Evolutionary conservation across 805 yeast genomes (phyloP).

Genomic region (Barnettozyma siamensis): DNA sequence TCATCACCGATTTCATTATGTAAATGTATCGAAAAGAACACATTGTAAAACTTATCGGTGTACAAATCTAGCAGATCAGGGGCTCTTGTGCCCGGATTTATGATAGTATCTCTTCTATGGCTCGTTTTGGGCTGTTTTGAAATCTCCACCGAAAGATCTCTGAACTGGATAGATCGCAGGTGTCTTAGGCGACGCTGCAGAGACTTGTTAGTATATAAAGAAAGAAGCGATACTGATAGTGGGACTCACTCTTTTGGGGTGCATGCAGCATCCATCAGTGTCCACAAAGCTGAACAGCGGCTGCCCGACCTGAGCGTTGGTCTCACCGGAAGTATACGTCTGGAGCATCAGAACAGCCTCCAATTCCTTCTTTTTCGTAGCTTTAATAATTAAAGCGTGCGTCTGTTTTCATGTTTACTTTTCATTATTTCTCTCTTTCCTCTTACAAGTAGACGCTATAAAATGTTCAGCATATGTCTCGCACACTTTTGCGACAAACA

Average conservation of each 20-base stretch:
- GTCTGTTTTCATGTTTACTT: no score
- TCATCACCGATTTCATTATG: constrained; percentile 16
- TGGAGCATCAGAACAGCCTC: no score
- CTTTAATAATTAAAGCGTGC: no score
- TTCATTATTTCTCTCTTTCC: no score
- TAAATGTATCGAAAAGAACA: constrained; percentile 32
- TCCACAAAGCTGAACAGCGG: constrained; percentile 4
- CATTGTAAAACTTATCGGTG: constrained; percentile 25
- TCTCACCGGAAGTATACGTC: constrained; percentile 6
- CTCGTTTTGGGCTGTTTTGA: not conserved
- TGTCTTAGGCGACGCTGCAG: constrained; percentile 21
- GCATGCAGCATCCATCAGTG: constrained; percentile 14
- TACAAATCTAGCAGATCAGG: constrained; percentile 16
- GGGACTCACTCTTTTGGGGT: constrained; percentile 17
- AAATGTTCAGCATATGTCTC: constrained; percentile 41
- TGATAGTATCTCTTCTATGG: not conserved
- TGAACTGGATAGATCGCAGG: constrained; percentile 14
- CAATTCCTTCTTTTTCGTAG: no score
- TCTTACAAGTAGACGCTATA: no score
- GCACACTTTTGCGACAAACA: constrained; percentile 78
- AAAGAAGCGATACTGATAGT: no score
- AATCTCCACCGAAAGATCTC: constrained; percentile 13
- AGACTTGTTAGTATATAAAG: not conserved
- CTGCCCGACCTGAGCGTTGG: not conserved
- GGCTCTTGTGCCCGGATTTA: not conserved